Evolutionary conservation across 495 filamentous ascomycete species (phyloP), one percentile per base, ranked within the genome.

Genomic region (Aspergillus avenaceus): DNA sequence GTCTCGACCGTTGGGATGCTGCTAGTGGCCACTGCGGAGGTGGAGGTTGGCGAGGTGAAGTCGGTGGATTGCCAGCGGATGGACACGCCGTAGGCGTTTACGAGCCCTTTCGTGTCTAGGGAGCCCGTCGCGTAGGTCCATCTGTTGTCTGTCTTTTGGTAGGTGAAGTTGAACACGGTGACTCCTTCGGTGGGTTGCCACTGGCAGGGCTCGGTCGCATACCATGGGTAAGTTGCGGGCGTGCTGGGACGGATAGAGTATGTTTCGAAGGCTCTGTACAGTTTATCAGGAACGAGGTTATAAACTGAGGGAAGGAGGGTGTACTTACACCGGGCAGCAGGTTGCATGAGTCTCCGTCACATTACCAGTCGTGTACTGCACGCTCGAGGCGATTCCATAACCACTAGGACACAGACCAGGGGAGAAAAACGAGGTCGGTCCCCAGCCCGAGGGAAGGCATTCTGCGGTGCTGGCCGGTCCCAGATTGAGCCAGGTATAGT

Each of bases 1-100:
- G 40, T 25, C n/a, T n/a, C n/a, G n/a, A n/a, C n/a, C n/a, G n/a
- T n/a, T n/a, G n/a, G n/a, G n/a, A n/a, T n/a, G n/a, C n/a, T n/a
- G 13, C n/a, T 23, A 13, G 38, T 41, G 5, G 38, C n/a, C 4
- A 23, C 23, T 11, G 40, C 40, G 3, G 40, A 14, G 8, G 40
- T 42, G 40, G 40, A 8, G 1, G 40, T 22, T 8, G 40, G 40
- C 1, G 40, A 23, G 40, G 19, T 42, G 19, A 26, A 42, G 25
- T 42, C 40, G 21, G 16, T 42, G 5, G 40, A 25, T 7, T 42
- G 40, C 40, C 40, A 42, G 22, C 37, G 47, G 36, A 50, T 41
- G 7, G 34, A 38, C 3, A 50, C 38, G 24, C 47, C 37, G 24
- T 41, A 38, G 5, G 26, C 31, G 14, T 47, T 47, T 24, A 47